Base-by-base conservation (phyloP, 441 rosid genomes). In the Euphorbia schlechtendalii region DNA sequence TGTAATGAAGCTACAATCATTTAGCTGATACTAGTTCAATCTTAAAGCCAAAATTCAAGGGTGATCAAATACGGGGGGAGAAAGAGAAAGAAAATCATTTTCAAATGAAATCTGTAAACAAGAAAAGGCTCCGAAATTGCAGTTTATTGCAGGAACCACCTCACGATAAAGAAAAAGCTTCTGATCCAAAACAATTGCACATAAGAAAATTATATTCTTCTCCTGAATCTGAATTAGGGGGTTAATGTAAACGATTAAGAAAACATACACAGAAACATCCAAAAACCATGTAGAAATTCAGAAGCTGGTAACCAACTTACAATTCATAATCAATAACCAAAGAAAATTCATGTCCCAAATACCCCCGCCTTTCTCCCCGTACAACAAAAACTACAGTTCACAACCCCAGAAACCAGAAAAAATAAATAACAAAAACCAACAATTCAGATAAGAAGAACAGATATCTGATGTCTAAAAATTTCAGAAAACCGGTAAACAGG, bases 171-270 rank as follows among this genome's bases (percentile, higher is more conserved):
- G 8, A 9, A 36, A 36, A 56, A 46, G 30, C 48, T 53, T 53
- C 12, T 66, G 56, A 66, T 66, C 63, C 69, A 55, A 65, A 40
- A 45, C 32, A 56, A 56, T 43, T 27, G 48, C 40, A 45, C 53
- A 66, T 3, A 48, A 27, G 11, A 32, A 30, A 45, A 3, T 17
- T 10, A 1, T 12, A 43, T 3, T 61, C 18, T 11, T 17, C 32
- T 43, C 53, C 24, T 22, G 32, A 45, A 30, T 45, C 49, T 45
- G 11, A n/a, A 45, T 15, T 48, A 0, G 53, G 22, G 53, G 53
- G 40, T 68, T 40, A 60, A 40, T 36, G 14, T n/a, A 59, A 46
- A 48, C 36, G 58, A 21, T 25, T 52, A 13, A 25, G 22, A 48
- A 48, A 12, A 43, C 12, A 43, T 2, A 43, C 48, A 43, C 12